A percentile compares a stretch with the other conserved stretches of the same genome.
These are phyloP conservation scores for Rhizopogon vinicolor DNA, from an alignment of 768 basidiomycete genomes.

Conservation along the genomic window DNA sequence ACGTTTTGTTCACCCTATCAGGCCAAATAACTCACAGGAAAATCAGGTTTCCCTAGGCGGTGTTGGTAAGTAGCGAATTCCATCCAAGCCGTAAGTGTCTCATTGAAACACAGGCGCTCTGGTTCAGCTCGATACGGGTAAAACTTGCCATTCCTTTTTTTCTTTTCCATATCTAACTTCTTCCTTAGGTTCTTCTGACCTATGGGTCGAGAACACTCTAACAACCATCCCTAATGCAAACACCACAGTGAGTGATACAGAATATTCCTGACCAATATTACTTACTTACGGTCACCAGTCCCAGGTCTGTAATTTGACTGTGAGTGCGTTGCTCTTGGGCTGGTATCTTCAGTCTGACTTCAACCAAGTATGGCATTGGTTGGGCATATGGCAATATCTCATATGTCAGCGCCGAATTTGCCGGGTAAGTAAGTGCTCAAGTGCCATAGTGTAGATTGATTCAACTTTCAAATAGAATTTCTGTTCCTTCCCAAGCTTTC, in stretches of 20 bases:
- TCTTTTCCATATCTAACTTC: not conserved
- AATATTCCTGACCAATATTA: not conserved
- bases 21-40: not conserved
- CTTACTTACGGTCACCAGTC: slow-evolving; percentile 27
- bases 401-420: slow-evolving; percentile 61
- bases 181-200: slow-evolving; percentile 42
- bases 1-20: not conserved
- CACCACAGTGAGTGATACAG: slow-evolving; percentile 39
- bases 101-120: slow-evolving; percentile 34
- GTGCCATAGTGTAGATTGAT: slow-evolving; percentile 1
- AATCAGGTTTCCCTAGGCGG: slow-evolving; percentile 64
- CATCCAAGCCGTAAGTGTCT: slow-evolving; percentile 3
- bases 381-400: slow-evolving; percentile 68
- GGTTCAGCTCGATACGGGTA: slow-evolving; percentile 80
- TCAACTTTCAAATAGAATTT: slow-evolving; percentile 38
- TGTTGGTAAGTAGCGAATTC: slow-evolving; percentile 37
- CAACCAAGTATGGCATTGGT: slow-evolving; percentile 69
- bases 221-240: slow-evolving; percentile 45
- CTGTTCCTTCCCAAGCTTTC: slow-evolving; percentile 65
- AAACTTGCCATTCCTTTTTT: slow-evolving; percentile 7
- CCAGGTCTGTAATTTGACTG: slow-evolving; percentile 56
- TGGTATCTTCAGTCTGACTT: not conserved
- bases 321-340: slow-evolving; percentile 21
- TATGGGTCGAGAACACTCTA: slow-evolving; percentile 57
- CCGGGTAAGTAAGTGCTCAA: slow-evolving; percentile 45